Evolutionary conservation across 768 basidiomycete species (phyloP).

Genomic region (Lactifluus pinguis): DNA sequence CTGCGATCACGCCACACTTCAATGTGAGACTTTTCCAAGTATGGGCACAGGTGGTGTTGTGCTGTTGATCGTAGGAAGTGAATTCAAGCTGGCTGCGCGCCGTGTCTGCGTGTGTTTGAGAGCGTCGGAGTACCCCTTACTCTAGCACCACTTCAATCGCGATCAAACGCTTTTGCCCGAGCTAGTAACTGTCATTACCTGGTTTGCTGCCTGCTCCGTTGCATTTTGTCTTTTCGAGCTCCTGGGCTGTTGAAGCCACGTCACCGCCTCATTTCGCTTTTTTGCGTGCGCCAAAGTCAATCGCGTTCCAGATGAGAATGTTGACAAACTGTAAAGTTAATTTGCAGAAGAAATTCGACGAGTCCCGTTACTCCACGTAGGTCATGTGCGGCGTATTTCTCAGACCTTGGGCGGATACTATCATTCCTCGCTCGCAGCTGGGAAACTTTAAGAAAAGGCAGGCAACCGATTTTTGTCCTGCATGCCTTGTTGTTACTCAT

Average conservation of each 20-base stretch:
- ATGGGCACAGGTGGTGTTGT: not conserved
- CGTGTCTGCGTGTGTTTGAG: not conserved
- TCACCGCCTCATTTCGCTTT: not conserved
- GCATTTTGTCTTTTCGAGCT: not conserved
- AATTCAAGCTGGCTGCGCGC: too few relatives aligned
- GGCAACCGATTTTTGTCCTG: not conserved
- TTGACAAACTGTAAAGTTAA: too few relatives aligned
- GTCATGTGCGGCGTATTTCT: too few relatives aligned
- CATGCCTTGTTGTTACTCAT: not conserved
- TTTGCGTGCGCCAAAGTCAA: not conserved
- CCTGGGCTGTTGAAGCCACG: not conserved
- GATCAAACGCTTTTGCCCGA: not conserved
- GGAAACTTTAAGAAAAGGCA: not conserved
- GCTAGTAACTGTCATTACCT: too few relatives aligned
- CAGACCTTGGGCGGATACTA: too few relatives aligned
- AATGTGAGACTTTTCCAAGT: not conserved
- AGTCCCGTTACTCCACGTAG: too few relatives aligned
- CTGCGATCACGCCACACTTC: not conserved
- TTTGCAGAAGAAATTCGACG: too few relatives aligned
- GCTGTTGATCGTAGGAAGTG: not conserved
- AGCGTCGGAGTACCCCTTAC: not conserved
- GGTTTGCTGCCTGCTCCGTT: too few relatives aligned
- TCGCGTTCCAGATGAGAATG: too few relatives aligned
- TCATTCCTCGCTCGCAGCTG: too few relatives aligned
- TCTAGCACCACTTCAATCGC: not conserved